A percentile compares a stretch with the other conserved stretches of the same genome.
These are phyloP conservation scores for Sclerotinia minor DNA, from an alignment of 2,329 filamentous ascomycete species.

Conservation along the genomic window DNA sequence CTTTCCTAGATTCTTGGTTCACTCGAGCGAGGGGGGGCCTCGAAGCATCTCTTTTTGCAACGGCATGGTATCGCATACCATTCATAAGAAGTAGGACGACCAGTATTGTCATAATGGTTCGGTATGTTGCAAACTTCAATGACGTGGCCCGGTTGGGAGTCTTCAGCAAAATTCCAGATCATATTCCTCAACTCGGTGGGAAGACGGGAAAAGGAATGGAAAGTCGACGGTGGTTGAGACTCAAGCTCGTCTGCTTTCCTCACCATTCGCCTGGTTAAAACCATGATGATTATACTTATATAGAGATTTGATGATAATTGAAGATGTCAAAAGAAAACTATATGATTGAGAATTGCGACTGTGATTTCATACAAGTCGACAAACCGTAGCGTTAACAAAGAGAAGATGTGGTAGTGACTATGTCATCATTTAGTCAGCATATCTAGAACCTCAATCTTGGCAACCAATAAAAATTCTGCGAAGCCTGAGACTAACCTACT, in stretches of 20 bases:
- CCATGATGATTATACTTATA: background rate
- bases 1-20: background rate
- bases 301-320: background rate
- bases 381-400: too few relatives aligned
- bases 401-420: background rate
- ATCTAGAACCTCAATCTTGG: too few relatives aligned
- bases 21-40: background rate
- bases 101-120: background rate
- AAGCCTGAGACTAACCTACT: too few relatives aligned
- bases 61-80: constrained; percentile 8
- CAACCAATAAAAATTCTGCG: background rate
- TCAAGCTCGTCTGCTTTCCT: background rate
- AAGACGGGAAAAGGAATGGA: background rate
- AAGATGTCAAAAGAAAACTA: background rate
- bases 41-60: constrained; percentile 4
- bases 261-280: background rate
- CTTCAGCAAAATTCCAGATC: constrained; percentile 6
- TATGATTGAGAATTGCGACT: background rate
- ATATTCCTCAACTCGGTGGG: background rate
- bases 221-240: constrained; percentile 3
- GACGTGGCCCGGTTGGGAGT: background rate
- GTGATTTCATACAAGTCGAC: background rate
- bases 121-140: constrained; percentile 22
- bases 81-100: constrained; percentile 2
- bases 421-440: constrained; percentile 1